phyloP scores from a whole-genome alignment of 306 rosid genomes.

The Gynostemma pentaphyllum region DNA sequence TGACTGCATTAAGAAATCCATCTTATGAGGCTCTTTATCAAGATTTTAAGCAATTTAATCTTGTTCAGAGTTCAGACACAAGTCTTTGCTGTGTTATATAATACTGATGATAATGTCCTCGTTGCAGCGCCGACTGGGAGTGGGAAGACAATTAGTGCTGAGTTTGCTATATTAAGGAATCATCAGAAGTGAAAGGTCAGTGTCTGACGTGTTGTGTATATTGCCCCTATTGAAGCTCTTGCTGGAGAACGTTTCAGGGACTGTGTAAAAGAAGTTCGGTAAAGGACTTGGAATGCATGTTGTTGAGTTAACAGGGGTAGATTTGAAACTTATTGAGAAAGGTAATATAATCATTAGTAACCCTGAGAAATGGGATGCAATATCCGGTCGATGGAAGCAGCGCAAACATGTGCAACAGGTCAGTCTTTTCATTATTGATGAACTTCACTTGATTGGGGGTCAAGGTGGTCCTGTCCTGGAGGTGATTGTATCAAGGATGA shows the following conservation, averaged over 20 bases:
- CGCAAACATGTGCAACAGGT: constrained; percentile 78
- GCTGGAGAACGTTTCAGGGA: constrained; percentile 76
- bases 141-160: constrained; percentile 91
- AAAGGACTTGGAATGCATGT: constrained; percentile 50
- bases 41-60: constrained; percentile 86
- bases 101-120: constrained; percentile 75
- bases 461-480: constrained; percentile 81
- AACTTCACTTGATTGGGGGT: constrained; percentile 91
- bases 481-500: constrained; percentile 85
- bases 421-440: constrained; percentile 76
- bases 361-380: constrained; percentile 96
- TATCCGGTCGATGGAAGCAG: constrained; percentile 92
- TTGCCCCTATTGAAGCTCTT: constrained; percentile 81
- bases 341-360: constrained; percentile 80
- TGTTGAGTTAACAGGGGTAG: constrained; percentile 74
- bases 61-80: constrained; percentile 96
- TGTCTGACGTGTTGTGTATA: constrained; percentile 68
- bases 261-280: constrained; percentile 80
- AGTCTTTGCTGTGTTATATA: constrained; percentile 75
- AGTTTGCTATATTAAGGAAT: constrained; percentile 78
- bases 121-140: constrained; percentile 99
- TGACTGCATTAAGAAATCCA: constrained; percentile 69
- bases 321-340: constrained; percentile 79
- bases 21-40: constrained; percentile 69
- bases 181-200: constrained; percentile 54